A percentile compares a stretch with the other conserved stretches of the same genome.
phyloP scores from a whole-genome alignment of 768 basidiomycete genomes.

The Phaeotremella skinneri region DNA sequence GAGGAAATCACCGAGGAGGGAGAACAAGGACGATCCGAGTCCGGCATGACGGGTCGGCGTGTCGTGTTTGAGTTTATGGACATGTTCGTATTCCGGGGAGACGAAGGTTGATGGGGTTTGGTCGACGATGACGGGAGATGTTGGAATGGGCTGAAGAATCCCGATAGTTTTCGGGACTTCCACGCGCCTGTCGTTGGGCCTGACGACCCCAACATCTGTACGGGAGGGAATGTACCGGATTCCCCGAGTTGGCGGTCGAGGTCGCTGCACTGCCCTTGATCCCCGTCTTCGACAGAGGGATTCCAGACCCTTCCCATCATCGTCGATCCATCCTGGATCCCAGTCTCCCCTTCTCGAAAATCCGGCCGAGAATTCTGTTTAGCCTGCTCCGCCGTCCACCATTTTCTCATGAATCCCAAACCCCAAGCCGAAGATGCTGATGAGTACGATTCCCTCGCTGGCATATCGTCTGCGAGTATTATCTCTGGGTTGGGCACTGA shows the following conservation, averaged over 20 bases:
- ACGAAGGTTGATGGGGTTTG: neutral
- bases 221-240: neutral
- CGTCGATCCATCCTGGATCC: neutral
- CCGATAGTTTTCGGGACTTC: conserved; percentile 5
- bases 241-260: neutral
- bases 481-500: neutral
- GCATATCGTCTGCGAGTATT: neutral
- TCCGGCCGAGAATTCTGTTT: conserved; percentile 1
- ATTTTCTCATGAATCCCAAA: conserved; percentile 2
- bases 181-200: no score
- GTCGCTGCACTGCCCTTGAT: neutral
- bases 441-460: neutral
- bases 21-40: neutral
- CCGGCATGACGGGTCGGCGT: neutral
- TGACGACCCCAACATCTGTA: no score
- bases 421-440: conserved; percentile 1
- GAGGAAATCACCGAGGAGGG: conserved; percentile 3
- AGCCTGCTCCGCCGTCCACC: conserved; percentile 3
- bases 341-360: conserved; percentile 3
- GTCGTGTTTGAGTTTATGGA: neutral
- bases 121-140: neutral
- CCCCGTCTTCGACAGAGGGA: neutral
- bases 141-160: conserved; percentile 2
- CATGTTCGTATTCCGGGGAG: neutral
- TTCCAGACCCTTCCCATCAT: neutral